Evolutionary conservation across 345 rosid genomes (phyloP), one percentile per base, ranked within the genome.

Genomic region (Syzygium aqueum): DNA sequence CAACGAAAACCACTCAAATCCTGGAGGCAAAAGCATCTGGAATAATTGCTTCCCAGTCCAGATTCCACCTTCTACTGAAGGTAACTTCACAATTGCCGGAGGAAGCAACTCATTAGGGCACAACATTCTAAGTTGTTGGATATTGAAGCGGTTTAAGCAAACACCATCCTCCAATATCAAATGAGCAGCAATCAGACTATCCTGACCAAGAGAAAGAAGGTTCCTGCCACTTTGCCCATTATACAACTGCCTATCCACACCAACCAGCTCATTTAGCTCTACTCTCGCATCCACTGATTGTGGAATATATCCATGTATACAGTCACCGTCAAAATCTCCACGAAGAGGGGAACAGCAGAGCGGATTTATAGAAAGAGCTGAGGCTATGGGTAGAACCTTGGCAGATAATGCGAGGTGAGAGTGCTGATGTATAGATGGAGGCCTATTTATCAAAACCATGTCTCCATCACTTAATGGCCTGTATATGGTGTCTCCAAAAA

Each of bases 291-390:
- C 94, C 54, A 97, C 87, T 1, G 99, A 95, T 89, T 97, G 99
- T 51, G 99, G 98, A 90, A 97, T 93, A 86, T 95, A 97, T 21
- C 99, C 99, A 80, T 97, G 99, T 46, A 97, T 91, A 91, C 99
- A 97, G 85, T 96, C 99, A 11, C 99, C 99, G 85, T 97, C 99
- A 82, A 97, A 97, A 90, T 97, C 99, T 16, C 98, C 99, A 57
- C 95, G 96, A 53, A 97, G 93, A 30, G 99, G 99, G 28, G 95
- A 84, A 87, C 99, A 97, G 49, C 96, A 94, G 4, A 97, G 94
- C 0, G 99, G 99, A 85, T 97, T 97, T 89, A 97, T 91, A 6
- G 99, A 94, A 33, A 97, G 94, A 86, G 93, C 97, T 17, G 97
- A 95, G 65, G 90, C 87, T 21, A 91, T 91, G 0, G 99, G 99